These are phyloP conservation scores for Didymella exigua DNA, from an alignment of 2,329 filamentous ascomycete genomes.

Conservation along the genomic window DNA sequence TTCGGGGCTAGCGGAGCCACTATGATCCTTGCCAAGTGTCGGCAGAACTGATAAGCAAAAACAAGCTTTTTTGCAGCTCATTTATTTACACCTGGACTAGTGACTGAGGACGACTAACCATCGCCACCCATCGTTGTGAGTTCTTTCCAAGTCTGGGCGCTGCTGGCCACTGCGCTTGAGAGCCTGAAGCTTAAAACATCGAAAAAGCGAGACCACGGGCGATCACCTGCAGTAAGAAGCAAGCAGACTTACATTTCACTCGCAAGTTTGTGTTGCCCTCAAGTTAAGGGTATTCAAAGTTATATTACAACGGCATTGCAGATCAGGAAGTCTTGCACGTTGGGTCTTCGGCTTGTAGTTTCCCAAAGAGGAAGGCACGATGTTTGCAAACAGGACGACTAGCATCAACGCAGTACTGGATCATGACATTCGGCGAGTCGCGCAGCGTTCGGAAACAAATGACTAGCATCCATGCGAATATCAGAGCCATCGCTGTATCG, in stretches of 20 bases:
- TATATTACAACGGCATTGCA: not conserved
- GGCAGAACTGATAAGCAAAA: conserved; percentile 12
- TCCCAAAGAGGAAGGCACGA: conserved; percentile 10
- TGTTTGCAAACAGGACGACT: not conserved
- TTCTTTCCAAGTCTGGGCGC: too few species aligned
- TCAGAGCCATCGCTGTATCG: not conserved
- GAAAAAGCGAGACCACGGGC: too few species aligned
- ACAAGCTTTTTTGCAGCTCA: conserved; percentile 13
- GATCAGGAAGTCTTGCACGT: not conserved
- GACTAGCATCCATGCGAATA: not conserved
- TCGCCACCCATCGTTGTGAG: too few species aligned
- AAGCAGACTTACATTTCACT: too few species aligned
- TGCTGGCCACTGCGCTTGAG: too few species aligned
- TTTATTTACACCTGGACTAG: not conserved
- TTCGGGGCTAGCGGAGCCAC: conserved; percentile 1
- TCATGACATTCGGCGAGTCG: not conserved
- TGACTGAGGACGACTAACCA: too few species aligned
- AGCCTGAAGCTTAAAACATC: too few species aligned
- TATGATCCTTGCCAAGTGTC: conserved; percentile 12
- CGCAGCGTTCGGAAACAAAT: not conserved
- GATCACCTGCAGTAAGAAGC: too few species aligned
- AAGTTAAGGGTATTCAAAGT: not conserved
- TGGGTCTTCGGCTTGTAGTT: not conserved
- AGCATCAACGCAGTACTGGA: not conserved
- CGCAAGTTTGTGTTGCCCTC: too few species aligned